Evolutionary conservation across 257 asterid species (phyloP).

Genomic region (Leonotis leonurus): DNA sequence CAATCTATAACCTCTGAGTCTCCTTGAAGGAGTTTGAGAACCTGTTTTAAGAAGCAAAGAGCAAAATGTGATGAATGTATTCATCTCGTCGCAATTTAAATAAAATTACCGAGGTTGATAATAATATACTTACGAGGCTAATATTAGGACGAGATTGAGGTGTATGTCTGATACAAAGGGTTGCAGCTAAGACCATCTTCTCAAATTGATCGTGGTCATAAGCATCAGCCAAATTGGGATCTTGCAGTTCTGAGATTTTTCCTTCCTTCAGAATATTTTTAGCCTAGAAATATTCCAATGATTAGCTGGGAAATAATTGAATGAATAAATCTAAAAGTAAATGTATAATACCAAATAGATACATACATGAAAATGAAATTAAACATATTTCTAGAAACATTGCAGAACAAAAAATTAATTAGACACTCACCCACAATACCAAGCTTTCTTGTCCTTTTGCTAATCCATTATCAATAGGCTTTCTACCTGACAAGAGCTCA

Average conservation of each 20-base stretch:
- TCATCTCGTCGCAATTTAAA: neutral
- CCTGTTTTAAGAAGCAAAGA: constrained; percentile 31
- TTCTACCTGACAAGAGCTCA: constrained; percentile 81
- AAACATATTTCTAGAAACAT: neutral
- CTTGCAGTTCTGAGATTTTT: constrained; percentile 44
- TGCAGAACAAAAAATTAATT: neutral
- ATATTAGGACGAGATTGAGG: constrained; percentile 60
- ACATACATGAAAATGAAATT: neutral
- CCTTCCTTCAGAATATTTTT: constrained; percentile 47
- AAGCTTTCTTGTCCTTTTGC: constrained; percentile 66
- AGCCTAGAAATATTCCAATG: constrained; percentile 41
- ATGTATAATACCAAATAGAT: neutral
- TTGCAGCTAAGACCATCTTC: constrained; percentile 54
- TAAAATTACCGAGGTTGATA: neutral
- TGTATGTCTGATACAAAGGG: constrained; percentile 56
- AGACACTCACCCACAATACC: constrained; percentile 69
- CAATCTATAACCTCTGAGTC: constrained; percentile 45
- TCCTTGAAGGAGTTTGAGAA: constrained; percentile 61
- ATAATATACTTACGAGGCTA: constrained; percentile 38
- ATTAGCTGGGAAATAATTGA: constrained; percentile 10
- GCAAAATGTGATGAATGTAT: neutral
- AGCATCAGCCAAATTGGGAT: constrained; percentile 39
- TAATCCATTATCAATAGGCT: constrained; percentile 55
- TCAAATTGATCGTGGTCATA: constrained; percentile 52
- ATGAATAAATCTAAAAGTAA: neutral